A percentile compares a stretch with the other conserved stretches of the same genome.
Conservation (phyloP, 1,139 yeast species). For the Oligophagozyma castellii region DNA sequence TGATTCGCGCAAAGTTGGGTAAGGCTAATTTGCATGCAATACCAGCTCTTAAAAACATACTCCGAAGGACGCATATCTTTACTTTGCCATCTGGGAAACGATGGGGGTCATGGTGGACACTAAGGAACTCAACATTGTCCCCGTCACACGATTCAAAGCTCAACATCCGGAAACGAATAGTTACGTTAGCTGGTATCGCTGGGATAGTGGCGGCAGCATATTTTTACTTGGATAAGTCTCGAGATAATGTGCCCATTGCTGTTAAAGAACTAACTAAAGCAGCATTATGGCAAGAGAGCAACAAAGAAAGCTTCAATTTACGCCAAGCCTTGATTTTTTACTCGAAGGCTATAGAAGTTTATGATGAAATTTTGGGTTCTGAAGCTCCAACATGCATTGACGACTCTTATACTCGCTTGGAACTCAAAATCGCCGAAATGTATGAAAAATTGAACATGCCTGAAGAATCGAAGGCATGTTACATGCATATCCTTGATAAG, state of each 20-base stretch:
- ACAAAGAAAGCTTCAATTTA: slow-evolving; percentile 46
- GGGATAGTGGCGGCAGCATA: no score
- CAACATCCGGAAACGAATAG: no score
- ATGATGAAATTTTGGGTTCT: slow-evolving; percentile 26
- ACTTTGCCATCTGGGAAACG: no score
- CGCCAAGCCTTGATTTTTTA: slow-evolving; percentile 57
- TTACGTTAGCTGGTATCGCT: no score
- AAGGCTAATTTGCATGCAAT: no score
- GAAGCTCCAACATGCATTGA: slow-evolving; percentile 29
- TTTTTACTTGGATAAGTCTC: no score
- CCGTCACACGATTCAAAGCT: no score
- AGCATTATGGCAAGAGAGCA: slow-evolving; percentile 75
- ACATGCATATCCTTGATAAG: slow-evolving; percentile 51
- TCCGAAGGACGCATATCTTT: no score
- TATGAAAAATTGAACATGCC: slow-evolving; percentile 50
- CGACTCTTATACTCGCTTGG: slow-evolving; percentile 75
- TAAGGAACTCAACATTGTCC: no score
- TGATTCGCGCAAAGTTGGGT: no score
- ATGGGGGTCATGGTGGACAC: no score
- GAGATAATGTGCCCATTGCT: slow-evolving; percentile 1
- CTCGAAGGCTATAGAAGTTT: slow-evolving; percentile 37
- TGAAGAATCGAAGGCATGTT: slow-evolving; percentile 51
- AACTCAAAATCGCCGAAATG: slow-evolving; percentile 77
- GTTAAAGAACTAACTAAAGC: slow-evolving; percentile 22
- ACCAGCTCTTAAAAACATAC: no score